Conservation (phyloP, 352 stramenopile genomes). For the Thalassiosira exigua region DNA sequence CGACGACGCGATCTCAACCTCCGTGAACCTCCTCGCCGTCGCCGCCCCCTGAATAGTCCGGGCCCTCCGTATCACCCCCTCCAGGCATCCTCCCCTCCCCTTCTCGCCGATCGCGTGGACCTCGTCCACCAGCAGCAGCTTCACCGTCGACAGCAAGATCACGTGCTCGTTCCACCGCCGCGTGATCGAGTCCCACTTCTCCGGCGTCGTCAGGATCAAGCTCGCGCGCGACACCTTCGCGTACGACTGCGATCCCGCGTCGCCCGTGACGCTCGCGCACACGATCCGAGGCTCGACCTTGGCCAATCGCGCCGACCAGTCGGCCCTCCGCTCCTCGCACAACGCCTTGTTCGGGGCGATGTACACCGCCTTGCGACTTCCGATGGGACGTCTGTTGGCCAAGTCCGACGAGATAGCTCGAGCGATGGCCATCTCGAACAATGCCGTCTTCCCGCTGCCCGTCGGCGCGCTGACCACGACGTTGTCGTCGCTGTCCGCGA, state of each 20-base stretch:
- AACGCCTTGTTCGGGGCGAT: constrained; percentile 96
- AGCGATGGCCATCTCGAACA: constrained; percentile 97
- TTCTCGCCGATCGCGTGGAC: constrained; percentile 96
- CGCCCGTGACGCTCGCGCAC: constrained; percentile 95
- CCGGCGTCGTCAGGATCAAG: constrained; percentile 97
- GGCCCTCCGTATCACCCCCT: constrained; percentile 92
- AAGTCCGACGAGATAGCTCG: constrained; percentile 83
- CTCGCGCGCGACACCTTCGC: constrained; percentile 88
- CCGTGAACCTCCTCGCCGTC: constrained; percentile 30
- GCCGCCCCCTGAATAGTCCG: constrained; percentile 81
- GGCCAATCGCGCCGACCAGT: constrained; percentile 94
- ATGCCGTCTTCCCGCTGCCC: constrained; percentile 93
- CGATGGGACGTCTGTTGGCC: constrained; percentile 4
- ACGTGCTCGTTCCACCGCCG: constrained; percentile 87
- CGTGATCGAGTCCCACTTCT: constrained; percentile 99
- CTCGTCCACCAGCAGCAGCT: constrained; percentile 95
- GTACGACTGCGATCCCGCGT: constrained; percentile 90
- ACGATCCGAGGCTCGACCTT: constrained; percentile 87
- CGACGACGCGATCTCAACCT: constrained; percentile 51
- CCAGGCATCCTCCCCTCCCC: constrained; percentile 94
- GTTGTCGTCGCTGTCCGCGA: constrained; percentile 95
- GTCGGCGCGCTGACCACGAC: constrained; percentile 96
- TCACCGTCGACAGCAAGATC: constrained; percentile 77
- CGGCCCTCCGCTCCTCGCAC: constrained; percentile 91
- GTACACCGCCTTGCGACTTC: constrained; percentile 91